Percentiles rank a stretch among this genome's conserved stretches.
phyloP scores from a whole-genome alignment of 73 alveolate genomes.

The Paramecium tetraurelia region DNA sequence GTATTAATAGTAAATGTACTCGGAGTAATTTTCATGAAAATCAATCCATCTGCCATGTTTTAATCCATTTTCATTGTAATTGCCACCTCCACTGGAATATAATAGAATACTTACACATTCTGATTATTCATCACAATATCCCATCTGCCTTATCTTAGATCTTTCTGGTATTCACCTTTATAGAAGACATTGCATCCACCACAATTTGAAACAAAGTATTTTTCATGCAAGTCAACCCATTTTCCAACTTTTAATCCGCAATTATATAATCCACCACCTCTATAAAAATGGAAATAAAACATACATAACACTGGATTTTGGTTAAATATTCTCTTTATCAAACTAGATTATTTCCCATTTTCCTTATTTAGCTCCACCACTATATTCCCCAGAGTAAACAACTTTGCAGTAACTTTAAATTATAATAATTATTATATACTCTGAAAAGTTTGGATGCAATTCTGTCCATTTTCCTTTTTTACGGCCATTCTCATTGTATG shows the following conservation, averaged over 20 bases:
- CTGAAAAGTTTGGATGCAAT: neutral
- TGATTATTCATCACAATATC: neutral
- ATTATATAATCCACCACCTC: neutral
- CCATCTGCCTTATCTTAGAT: neutral
- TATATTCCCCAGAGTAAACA: neutral
- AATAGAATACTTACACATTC: neutral
- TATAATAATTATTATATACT: neutral
- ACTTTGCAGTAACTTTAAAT: neutral
- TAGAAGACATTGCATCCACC: neutral
- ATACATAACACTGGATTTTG: neutral
- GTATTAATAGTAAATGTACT: neutral
- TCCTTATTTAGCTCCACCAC: neutral
- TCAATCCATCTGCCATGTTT: neutral
- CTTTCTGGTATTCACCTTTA: neutral
- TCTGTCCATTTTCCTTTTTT: neutral
- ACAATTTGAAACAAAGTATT: neutral
- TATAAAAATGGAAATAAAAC: neutral
- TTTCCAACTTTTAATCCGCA: neutral
- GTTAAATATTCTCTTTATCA: neutral
- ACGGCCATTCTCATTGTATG: neutral
- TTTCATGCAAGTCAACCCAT: neutral
- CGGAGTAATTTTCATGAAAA: neutral
- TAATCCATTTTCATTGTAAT: neutral
- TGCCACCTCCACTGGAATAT: neutral
- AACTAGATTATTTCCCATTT: neutral